Conservation (phyloP, 306 rosid genomes). For the Citrullus amarus region DNA sequence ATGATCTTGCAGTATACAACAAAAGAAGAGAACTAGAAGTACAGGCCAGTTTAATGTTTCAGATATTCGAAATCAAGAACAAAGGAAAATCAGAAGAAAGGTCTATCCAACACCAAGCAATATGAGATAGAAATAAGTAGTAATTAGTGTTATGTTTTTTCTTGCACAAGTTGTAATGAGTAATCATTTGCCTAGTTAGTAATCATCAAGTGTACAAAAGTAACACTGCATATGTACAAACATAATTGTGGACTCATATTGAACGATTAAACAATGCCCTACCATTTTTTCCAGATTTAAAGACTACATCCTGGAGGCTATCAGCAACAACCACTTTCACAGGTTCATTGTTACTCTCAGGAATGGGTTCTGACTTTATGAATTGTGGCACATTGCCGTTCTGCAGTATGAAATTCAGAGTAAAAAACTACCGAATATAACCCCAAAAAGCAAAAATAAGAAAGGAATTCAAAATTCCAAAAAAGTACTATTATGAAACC, state of each 20-base stretch:
- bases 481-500: not conserved
- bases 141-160: too few species aligned
- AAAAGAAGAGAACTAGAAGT: not conserved
- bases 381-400: slow-evolving; percentile 51
- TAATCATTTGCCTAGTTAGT: not conserved
- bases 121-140: not conserved
- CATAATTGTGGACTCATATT: not conserved
- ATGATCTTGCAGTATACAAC: not conserved
- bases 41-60: not conserved
- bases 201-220: not conserved
- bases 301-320: slow-evolving; percentile 56
- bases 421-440: not conserved
- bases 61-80: not conserved
- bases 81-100: not conserved
- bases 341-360: slow-evolving; percentile 69
- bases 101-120: not conserved
- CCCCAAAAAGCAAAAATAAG: not conserved
- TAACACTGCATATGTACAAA: not conserved
- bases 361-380: slow-evolving; percentile 70
- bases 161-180: not conserved
- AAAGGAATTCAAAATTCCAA: not conserved
- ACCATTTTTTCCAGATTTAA: slow-evolving; percentile 76
- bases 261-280: not conserved
- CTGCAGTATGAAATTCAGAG: slow-evolving; percentile 30
- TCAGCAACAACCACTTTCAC: slow-evolving; percentile 79